These are phyloP conservation scores for Eruca vesicaria DNA, from an alignment of 441 rosid genomes.

Conservation along the genomic window DNA sequence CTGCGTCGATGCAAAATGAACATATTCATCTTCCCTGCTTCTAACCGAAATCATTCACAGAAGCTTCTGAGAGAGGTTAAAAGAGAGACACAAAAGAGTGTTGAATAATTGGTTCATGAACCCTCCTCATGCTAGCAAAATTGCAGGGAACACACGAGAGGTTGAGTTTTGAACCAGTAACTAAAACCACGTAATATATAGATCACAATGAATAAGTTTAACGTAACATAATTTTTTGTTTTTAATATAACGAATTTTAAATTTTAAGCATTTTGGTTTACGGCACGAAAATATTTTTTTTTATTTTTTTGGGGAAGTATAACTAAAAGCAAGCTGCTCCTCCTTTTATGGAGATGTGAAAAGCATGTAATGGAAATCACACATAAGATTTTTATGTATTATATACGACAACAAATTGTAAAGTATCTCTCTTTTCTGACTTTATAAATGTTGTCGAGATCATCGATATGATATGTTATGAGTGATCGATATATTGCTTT, in stretches of 20 bases:
- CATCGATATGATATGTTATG: slow-evolving; percentile 13
- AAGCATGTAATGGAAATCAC: slow-evolving; percentile 5
- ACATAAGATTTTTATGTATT: neutral
- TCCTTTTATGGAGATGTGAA: slow-evolving; percentile 25
- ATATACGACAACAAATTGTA: slow-evolving; percentile 22
- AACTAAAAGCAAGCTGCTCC: slow-evolving; percentile 12
- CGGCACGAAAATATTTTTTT: neutral
- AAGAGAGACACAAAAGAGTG: neutral
- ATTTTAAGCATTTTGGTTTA: neutral
- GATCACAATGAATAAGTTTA: too few species aligned
- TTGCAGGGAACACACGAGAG: slow-evolving; percentile 17
- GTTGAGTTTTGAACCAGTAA: neutral
- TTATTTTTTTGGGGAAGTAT: neutral
- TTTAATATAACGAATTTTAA: neutral
- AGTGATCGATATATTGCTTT: slow-evolving; percentile 11
- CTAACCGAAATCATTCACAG: neutral
- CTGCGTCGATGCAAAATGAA: slow-evolving; percentile 21
- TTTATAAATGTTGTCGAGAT: slow-evolving; percentile 14
- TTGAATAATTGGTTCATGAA: slow-evolving; percentile 21
- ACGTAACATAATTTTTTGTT: neutral
- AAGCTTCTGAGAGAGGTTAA: slow-evolving; percentile 22
- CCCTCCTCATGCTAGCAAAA: slow-evolving; percentile 3
- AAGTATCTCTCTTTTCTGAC: slow-evolving; percentile 19
- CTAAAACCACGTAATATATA: neutral
- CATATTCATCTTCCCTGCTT: slow-evolving; percentile 19